A percentile compares a stretch with the other conserved stretches of the same genome.
These are phyloP conservation scores for Selaginella moellendorffii DNA, from an alignment of 75 land plant genomes.

Conservation along the genomic window DNA sequence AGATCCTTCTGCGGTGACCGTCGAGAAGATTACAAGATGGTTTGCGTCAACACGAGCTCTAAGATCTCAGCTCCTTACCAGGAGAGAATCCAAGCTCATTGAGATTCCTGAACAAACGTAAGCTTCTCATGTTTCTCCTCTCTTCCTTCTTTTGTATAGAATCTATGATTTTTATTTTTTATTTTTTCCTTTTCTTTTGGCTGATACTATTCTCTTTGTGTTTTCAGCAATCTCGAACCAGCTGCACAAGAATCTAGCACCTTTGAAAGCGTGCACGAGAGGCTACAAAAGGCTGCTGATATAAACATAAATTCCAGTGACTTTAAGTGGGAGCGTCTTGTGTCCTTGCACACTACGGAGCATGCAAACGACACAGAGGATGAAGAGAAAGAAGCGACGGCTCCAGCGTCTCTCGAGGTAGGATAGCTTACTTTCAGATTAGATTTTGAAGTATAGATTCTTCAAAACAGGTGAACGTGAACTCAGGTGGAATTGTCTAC, in stretches of 20 bases:
- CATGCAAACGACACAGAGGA: background rate
- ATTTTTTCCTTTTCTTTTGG: background rate
- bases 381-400: too few relatives aligned
- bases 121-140: background rate
- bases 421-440: background rate
- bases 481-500: slow-evolving; percentile 96
- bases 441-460: background rate
- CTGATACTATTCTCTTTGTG: background rate
- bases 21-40: background rate
- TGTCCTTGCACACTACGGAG: background rate
- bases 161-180: background rate
- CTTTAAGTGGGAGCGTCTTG: background rate
- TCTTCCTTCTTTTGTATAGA: background rate
- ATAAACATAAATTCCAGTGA: background rate
- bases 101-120: background rate
- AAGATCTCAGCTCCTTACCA: background rate
- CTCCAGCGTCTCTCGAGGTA: background rate
- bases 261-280: background rate
- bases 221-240: background rate
- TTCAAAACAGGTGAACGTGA: slow-evolving; percentile 62
- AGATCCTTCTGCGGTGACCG: background rate
- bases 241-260: background rate
- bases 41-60: background rate
- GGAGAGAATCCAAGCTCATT: background rate
- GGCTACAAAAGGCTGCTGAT: background rate